Evolutionary conservation across 2,329 filamentous ascomycete species (phyloP).

Genomic region (Paecilomyces formosus): DNA sequence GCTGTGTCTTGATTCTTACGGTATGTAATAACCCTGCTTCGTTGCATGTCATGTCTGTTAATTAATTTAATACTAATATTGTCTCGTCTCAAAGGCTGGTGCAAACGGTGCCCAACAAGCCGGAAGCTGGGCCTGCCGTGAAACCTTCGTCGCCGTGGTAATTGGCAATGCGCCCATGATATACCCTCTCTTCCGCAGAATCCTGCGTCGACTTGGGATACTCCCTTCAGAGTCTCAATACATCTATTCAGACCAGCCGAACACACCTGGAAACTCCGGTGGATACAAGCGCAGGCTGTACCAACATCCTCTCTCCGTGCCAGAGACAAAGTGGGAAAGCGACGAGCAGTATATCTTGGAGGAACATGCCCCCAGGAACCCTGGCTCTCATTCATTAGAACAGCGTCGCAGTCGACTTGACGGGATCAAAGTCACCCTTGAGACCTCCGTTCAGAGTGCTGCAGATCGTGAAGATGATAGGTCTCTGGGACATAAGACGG

Average conservation of each 20-base stretch:
- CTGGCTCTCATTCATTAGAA: background rate
- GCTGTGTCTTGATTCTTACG: conserved; percentile 45
- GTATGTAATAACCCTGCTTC: conserved; percentile 12
- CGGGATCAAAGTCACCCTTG: conserved; percentile 23
- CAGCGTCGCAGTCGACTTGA: conserved; percentile 9
- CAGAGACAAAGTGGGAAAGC: conserved; percentile 22
- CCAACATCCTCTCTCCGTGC: conserved; percentile 23
- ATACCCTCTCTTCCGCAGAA: conserved; percentile 26
- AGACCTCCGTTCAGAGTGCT: conserved; percentile 21
- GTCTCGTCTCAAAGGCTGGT: conserved; percentile 16
- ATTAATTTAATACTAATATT: background rate
- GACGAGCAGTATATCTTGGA: conserved; percentile 21
- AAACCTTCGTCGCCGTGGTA: conserved; percentile 40
- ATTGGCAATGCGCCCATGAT: conserved; percentile 39
- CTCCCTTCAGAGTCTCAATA: conserved; percentile 14
- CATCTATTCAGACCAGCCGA: conserved; percentile 16
- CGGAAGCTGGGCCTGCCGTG: conserved; percentile 38
- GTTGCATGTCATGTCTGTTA: background rate
- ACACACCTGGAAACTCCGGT: conserved; percentile 9
- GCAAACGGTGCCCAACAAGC: conserved; percentile 33
- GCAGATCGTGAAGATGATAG: background rate
- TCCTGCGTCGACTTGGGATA: conserved; percentile 16
- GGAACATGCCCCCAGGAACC: background rate
- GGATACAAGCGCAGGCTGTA: conserved; percentile 17
- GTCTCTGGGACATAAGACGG: background rate